These are phyloP conservation scores for Lumnitzera racemosa DNA, from an alignment of 345 rosid genomes.

Conservation along the genomic window DNA sequence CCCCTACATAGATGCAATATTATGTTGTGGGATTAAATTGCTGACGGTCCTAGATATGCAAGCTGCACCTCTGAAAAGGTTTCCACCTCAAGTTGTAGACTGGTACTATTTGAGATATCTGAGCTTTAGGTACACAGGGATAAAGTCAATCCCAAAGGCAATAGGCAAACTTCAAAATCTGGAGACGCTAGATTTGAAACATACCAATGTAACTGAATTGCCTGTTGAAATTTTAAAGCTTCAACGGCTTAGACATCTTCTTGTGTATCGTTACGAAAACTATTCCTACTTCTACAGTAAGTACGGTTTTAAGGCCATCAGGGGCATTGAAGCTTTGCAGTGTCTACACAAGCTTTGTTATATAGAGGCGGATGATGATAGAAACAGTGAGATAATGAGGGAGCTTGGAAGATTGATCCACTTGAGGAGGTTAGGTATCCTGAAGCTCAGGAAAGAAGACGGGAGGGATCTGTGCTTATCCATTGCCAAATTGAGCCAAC, in stretches of 20 bases:
- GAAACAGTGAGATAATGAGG: not conserved
- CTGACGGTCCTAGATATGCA: constrained; percentile 32
- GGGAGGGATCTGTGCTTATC: constrained; percentile 26
- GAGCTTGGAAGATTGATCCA: constrained; percentile 33
- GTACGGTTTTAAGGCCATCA: constrained; percentile 22
- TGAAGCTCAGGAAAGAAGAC: constrained; percentile 26
- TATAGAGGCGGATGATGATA: constrained; percentile 23
- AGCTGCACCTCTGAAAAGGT: constrained; percentile 20
- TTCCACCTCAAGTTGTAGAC: constrained; percentile 24
- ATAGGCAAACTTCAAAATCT: constrained; percentile 34
- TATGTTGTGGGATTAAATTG: constrained; percentile 15
- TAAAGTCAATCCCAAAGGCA: constrained; percentile 22
- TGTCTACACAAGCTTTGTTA: constrained; percentile 32
- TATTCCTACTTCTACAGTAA: constrained; percentile 17
- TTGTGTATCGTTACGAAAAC: constrained; percentile 26
- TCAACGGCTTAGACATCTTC: constrained; percentile 25
- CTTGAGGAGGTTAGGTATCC: constrained; percentile 29
- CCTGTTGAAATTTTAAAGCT: constrained; percentile 34
- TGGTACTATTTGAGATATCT: constrained; percentile 24
- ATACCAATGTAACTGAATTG: constrained; percentile 23
- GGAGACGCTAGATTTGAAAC: constrained; percentile 40
- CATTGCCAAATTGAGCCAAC: constrained; percentile 17
- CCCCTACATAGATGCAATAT: not conserved
- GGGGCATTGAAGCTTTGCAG: constrained; percentile 19
- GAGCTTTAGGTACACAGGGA: constrained; percentile 27